phyloP scores from a whole-genome alignment of 1,284 basidiomycete genomes.

The Thecaphora thlaspeos region DNA sequence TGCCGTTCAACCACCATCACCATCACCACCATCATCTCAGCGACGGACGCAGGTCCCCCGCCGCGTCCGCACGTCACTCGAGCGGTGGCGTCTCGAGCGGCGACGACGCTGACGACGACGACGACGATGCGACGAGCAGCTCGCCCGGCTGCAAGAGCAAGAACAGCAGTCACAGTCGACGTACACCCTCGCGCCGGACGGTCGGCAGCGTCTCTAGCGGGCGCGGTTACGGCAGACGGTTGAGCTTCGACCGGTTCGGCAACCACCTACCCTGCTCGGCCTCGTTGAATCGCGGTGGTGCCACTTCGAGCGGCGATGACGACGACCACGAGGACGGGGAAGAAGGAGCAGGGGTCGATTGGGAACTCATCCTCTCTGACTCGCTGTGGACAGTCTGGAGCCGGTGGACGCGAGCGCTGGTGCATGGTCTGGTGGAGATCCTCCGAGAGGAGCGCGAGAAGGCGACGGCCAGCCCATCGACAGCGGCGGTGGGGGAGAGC shows the following conservation, averaged over 20 bases:
- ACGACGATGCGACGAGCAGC: conserved; percentile 16
- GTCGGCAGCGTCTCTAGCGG: no score
- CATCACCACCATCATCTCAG: background rate
- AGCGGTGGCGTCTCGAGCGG: no score
- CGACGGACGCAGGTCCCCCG: background rate
- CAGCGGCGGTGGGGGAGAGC: background rate
- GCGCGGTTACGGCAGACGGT: no score
- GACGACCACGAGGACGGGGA: conserved; percentile 7
- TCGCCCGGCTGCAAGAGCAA: conserved; percentile 13
- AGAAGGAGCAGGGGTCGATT: no score
- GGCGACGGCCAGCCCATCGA: background rate
- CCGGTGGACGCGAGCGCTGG: conserved; percentile 29
- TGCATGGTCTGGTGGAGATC: conserved; percentile 25
- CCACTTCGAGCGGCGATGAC: background rate
- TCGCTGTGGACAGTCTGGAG: conserved; percentile 40
- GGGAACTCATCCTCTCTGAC: conserved; percentile 17
- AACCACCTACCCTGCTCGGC: conserved; percentile 5
- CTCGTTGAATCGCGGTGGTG: conserved; percentile 12
- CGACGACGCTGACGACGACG: conserved; percentile 10
- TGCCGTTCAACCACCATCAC: background rate
- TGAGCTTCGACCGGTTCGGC: no score
- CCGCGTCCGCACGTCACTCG: no score
- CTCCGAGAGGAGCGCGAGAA: conserved; percentile 9
- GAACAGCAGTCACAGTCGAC: no score
- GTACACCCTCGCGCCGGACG: no score